Evolutionary conservation across 2,329 filamentous ascomycete species (phyloP).

Genomic region (Hymenoscyphus infarciens): DNA sequence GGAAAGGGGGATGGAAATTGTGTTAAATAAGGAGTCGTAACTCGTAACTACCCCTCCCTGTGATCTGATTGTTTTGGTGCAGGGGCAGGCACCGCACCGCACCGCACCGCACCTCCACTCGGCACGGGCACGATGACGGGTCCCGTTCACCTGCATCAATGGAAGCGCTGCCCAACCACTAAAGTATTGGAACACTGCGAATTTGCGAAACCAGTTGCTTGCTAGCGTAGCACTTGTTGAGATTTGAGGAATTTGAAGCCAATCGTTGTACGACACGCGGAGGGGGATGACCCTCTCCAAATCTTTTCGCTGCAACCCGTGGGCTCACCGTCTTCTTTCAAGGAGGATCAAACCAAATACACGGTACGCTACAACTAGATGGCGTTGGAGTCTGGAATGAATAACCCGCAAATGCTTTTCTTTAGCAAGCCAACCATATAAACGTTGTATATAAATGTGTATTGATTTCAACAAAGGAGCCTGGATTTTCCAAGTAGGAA

Average conservation of each 20-base stretch:
- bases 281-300: constrained; percentile 21
- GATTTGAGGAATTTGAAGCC: constrained; percentile 12
- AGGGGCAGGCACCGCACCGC: too few relatives aligned
- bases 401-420: too few relatives aligned
- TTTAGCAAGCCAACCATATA: too few relatives aligned
- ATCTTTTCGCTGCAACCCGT: not conserved
- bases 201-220: constrained; percentile 20
- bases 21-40: constrained; percentile 16
- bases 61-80: constrained; percentile 1
- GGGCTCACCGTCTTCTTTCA: constrained; percentile 23
- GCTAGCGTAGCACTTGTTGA: constrained; percentile 25
- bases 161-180: constrained; percentile 5
- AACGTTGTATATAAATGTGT: not conserved
- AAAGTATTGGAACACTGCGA: not conserved
- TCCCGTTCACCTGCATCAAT: constrained; percentile 4
- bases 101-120: constrained; percentile 12
- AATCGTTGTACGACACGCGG: constrained; percentile 32
- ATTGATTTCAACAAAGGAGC: not conserved
- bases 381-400: too few relatives aligned
- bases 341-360: constrained; percentile 5
- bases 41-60: constrained; percentile 4
- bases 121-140: constrained; percentile 18
- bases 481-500: not conserved
- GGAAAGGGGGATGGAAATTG: constrained; percentile 5
- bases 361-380: not conserved